Evolutionary conservation across 257 asterid species (phyloP).

Genomic region (Coffea canephora): DNA sequence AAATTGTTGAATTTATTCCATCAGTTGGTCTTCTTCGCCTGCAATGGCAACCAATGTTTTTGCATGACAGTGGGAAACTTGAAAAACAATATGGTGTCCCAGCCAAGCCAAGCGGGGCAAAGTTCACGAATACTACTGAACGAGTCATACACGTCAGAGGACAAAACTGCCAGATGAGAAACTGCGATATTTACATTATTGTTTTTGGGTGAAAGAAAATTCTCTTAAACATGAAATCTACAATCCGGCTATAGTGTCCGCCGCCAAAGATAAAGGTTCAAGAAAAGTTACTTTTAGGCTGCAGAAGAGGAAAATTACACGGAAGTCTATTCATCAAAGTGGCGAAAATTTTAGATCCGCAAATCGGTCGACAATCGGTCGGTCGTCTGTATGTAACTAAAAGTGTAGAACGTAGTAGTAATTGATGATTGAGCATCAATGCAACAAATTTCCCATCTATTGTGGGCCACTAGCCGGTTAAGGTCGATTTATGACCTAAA

Average conservation of each 20-base stretch:
- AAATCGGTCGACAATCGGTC: not conserved
- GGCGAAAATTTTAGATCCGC: not conserved
- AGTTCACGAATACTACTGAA: not conserved
- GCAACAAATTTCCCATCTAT: no score
- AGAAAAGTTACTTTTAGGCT: not conserved
- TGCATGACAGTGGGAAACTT: conserved; percentile 4
- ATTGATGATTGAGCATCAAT: not conserved
- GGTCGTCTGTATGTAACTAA: not conserved
- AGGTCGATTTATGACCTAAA: not conserved
- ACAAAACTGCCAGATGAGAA: not conserved
- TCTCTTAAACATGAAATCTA: not conserved
- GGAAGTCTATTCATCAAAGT: not conserved
- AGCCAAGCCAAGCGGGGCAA: conserved; percentile 1
- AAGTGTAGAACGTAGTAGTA: not conserved
- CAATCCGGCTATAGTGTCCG: not conserved
- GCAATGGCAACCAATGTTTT: conserved; percentile 13
- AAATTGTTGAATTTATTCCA: conserved; percentile 14
- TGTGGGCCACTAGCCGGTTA: not conserved
- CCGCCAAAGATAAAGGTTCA: not conserved
- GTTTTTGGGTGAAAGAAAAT: not conserved
- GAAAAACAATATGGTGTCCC: conserved; percentile 5
- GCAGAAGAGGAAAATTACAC: not conserved
- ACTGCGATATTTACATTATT: not conserved
- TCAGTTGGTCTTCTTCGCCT: conserved; percentile 22
- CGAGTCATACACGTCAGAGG: not conserved